These are phyloP conservation scores for Aspergillus campestris DNA, from an alignment of 495 filamentous ascomycete species.

Conservation along the genomic window DNA sequence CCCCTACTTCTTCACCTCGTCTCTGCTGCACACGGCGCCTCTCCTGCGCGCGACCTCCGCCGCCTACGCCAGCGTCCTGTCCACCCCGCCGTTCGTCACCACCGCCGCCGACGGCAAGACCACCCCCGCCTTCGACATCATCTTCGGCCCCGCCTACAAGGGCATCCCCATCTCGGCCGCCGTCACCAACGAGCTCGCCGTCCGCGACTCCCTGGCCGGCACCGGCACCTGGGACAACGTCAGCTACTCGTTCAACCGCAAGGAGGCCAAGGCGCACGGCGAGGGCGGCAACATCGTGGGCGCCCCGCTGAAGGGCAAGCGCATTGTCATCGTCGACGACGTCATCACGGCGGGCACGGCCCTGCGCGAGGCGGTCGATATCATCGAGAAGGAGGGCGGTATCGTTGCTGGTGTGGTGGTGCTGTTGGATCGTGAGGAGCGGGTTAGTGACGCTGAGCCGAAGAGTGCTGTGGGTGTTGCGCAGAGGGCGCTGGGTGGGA, in stretches of 20 bases:
- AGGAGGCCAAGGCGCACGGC: slow-evolving; percentile 89
- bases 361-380: slow-evolving; percentile 79
- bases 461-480: slow-evolving; percentile 75
- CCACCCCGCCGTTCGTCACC: slow-evolving; percentile 33
- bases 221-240: slow-evolving; percentile 37
- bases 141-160: slow-evolving; percentile 84
- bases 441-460: slow-evolving; percentile 45
- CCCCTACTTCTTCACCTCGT: slow-evolving; percentile 98
- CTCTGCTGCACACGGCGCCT: slow-evolving; percentile 68
- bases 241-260: slow-evolving; percentile 87
- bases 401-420: slow-evolving; percentile 77
- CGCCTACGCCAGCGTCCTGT: slow-evolving; percentile 73
- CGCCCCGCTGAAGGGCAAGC: slow-evolving; percentile 71
- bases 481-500: slow-evolving; percentile 49
- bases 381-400: slow-evolving; percentile 75
- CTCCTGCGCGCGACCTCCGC: slow-evolving; percentile 64
- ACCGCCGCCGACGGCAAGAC: slow-evolving; percentile 24
- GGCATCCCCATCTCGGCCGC: slow-evolving; percentile 80
- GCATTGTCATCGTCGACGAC: slow-evolving; percentile 85
- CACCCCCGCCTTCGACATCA: slow-evolving; percentile 29
- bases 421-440: slow-evolving; percentile 82
- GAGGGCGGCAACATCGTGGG: slow-evolving; percentile 91
- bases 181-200: slow-evolving; percentile 59
- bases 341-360: slow-evolving; percentile 94
- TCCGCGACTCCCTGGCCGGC: slow-evolving; percentile 43